Base-by-base conservation (phyloP, 148 eudicot genomes). In the Nepenthes gracilis region DNA sequence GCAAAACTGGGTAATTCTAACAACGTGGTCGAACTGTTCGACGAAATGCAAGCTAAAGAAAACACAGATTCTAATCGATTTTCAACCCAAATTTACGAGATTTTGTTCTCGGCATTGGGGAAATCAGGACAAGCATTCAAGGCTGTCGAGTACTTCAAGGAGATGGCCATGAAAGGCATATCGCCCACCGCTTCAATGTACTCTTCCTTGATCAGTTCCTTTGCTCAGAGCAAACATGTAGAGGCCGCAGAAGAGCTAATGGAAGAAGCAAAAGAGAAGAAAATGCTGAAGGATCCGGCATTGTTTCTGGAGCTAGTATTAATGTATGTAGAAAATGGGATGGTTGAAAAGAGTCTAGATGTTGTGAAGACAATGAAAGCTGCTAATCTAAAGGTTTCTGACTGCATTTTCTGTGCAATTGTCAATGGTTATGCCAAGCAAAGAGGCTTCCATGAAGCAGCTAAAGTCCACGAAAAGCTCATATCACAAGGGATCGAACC, bases 351-450 rank as follows among this genome's bases (percentile, higher is more conserved):
- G 51, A 82, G 91, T 2, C 38, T 81, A 33, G 83, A 78, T 51
- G 79, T 86, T 12, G 91, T 85, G 38, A 55, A 71, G 1, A 56
- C 51, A 1, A 93, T 89, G 96, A 72, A 76, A 55, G 73, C 67
- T 1, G 83, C 65, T 23, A 70, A 75, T 5, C 50, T 88, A 37
- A 72, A 72, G 70, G 83, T 89, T 40, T 82, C 99, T 0, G 99
- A 93, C 63, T 93, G 99, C 73, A 77, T 93, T 7, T 82, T 86
- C 9, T 86, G 92, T 50, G 89, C 95, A 9, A 84, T 93, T 47
- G 79, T 86, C 8, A 93, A 93, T 60, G 99, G 92, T 11, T 86
- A 64, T 60, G 80, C 85, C 3, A 93, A 79, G 74, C 81, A 77
- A 54, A 69, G 95, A 74, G 92, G 96, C 55, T 63, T 72, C 2